A percentile compares a stretch with the other conserved stretches of the same genome.
These are phyloP conservation scores for Auriscalpium orientale DNA, from an alignment of 768 basidiomycete genomes.

Conservation along the genomic window DNA sequence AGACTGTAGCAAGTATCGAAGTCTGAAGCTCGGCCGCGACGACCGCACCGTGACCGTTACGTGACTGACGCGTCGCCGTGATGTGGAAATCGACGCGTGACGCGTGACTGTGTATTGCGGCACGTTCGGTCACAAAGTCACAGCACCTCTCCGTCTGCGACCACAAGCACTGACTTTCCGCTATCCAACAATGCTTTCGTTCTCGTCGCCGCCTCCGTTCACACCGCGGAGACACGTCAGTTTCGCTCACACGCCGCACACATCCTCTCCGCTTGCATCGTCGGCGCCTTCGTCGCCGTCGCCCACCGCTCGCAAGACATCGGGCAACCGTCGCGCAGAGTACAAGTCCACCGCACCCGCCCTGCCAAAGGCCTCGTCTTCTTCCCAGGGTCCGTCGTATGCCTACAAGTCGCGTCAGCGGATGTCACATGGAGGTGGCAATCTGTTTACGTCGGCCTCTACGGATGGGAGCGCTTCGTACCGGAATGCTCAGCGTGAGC, in stretches of 20 bases:
- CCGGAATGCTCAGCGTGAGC: slow-evolving; percentile 15
- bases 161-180: neutral
- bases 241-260: slow-evolving; percentile 7
- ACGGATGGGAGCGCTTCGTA: slow-evolving; percentile 4
- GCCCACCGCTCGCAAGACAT: slow-evolving; percentile 4
- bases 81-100: too few relatives aligned
- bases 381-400: slow-evolving; percentile 4
- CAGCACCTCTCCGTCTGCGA: neutral
- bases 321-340: slow-evolving; percentile 11
- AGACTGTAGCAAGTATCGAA: too few relatives aligned
- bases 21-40: too few relatives aligned
- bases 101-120: too few relatives aligned
- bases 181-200: neutral
- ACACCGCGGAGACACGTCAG: slow-evolving; percentile 9
- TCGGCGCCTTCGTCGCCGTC: slow-evolving; percentile 7
- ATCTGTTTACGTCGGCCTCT: neutral
- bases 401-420: slow-evolving; percentile 5
- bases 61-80: too few relatives aligned
- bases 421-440: neutral
- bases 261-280: slow-evolving; percentile 7
- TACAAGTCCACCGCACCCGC: slow-evolving; percentile 12
- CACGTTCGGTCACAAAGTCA: neutral
- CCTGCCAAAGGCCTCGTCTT: neutral
- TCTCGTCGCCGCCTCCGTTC: neutral
- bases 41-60: too few relatives aligned